Base-by-base conservation (phyloP, 805 yeast species). In the Yamadazyma takamatsuzukensis region DNA sequence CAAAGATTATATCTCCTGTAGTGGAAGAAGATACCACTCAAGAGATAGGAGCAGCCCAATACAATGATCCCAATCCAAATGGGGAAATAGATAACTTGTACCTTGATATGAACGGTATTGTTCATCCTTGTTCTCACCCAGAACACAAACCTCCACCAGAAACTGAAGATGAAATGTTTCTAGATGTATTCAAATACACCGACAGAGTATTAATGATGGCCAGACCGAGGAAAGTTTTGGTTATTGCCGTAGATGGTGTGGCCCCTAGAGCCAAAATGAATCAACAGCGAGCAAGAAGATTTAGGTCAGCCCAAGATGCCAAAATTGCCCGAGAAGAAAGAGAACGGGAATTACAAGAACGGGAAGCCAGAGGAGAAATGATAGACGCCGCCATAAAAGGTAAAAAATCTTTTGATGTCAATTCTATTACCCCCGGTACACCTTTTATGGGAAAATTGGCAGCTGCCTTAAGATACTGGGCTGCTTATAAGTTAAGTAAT, bases 251-350 rank as follows among this genome's bases (percentile, higher is more conserved):
- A 21, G 99, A 93, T 65, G 99, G 99, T 35, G 99, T 93, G 21
- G 98, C 98, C 2, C 98, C 98, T 15, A 72, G 97, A 51, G 97
- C 97, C 17, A 89, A 89, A 57, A 89, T 89, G 96, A 89, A 90
- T 56, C 97, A 89, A 61, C 97, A 89, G 61, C 73, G 97, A 45
- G 80, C 96, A 2, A 79, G 97, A 66, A 76, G 97, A 54, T 89
- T 89, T 59, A 72, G 96, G 47, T 77, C 95, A 10, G 96, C 96
- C 0, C 79, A 80, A 54, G 97, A 90, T 46, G 96, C 96, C 3
- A 73, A 78, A 44, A 61, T 83, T n/a, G 82, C 81, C 29, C 74
- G 81, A 40, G 87, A 77, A 41, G 88, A 81, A 36, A 76, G 78
- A 37, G 80, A 76, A 35, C 68, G 76, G 35, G 75, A 76, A 43